These are phyloP conservation scores for Pugionium cornutum DNA, from an alignment of 345 rosid genomes.

Conservation along the genomic window DNA sequence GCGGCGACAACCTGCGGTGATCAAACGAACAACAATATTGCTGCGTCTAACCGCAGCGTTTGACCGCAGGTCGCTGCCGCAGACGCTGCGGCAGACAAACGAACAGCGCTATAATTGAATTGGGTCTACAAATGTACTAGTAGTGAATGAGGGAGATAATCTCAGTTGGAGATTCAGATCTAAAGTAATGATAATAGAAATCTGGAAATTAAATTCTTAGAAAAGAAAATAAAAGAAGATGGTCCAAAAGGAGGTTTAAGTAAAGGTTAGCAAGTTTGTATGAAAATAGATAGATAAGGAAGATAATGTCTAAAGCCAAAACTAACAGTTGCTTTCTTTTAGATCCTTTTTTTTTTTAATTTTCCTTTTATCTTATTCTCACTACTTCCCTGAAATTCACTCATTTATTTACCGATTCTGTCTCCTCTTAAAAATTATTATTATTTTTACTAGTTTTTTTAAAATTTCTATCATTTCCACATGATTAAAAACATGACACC, in stretches of 20 bases:
- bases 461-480: no score
- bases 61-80: no score
- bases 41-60: no score
- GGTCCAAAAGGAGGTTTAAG: conserved; percentile 47
- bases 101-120: conserved; percentile 17
- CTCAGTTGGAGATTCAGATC: conserved; percentile 78
- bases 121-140: conserved; percentile 38
- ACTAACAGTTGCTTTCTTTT: conserved; percentile 59
- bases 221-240: conserved; percentile 23
- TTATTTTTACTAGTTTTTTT: no score
- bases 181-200: conserved; percentile 47
- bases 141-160: conserved; percentile 38
- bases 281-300: conserved; percentile 49
- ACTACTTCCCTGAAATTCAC: conserved; percentile 35
- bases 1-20: no score
- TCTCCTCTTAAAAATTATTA: no score
- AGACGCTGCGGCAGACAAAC: no score
- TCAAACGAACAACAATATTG: no score
- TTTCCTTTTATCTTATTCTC: neutral
- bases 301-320: conserved; percentile 62
- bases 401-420: conserved; percentile 47
- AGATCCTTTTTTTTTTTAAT: neutral
- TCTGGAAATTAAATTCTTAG: conserved; percentile 37
- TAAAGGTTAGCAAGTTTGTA: conserved; percentile 44
- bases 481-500: no score